Base-by-base conservation (phyloP, 2,329 filamentous ascomycete genomes). In the Dichotomopilus funicola region DNA sequence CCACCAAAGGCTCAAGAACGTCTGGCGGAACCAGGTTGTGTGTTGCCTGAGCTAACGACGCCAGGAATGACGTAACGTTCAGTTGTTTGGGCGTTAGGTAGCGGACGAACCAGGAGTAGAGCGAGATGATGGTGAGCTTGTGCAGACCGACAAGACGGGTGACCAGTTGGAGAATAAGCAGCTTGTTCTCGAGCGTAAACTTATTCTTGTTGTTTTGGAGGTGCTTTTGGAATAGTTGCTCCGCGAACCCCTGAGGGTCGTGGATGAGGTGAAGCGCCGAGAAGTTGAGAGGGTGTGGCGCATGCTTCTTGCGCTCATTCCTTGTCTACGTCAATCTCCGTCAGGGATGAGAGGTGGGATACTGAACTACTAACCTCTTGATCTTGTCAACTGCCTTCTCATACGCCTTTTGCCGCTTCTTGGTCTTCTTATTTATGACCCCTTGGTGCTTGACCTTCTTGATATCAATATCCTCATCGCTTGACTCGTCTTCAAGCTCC, bases 101-200 rank as follows among this genome's bases (percentile, higher is more conserved):
- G 72, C 95, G 96, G 71, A 92, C 86, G 70, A 97, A 95, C 80
- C 95, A 97, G 31, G 91, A 96, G 75, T 97, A 99, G 34, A 99
- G 82, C 7, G 87, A 83, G 59, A 96, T 86, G 49, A 97, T 81
- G 1, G 88, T 95, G 62, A 97, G 78, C 74, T 95, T 91, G 75
- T 99, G 94, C 61, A 97, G 76, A 63, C 94, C 94, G 45, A 97
- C 88, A 37, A 99, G 79, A 57, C 94, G 83, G 19, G 91, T 95
- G 7, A 97, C 88, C 0, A 99, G 80, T 68, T 97, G 91, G 48
- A 99, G 73, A 1, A 96, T 87, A n/a, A 91, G 77, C 0, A 97
- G 78, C 69, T 91, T 96, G 64, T 91, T 89, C 62, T 97, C 92
- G 27, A 96, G 78, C 10, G 89, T 85, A 47, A 99, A 77, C 70